These are phyloP conservation scores for Cocos nucifera DNA, from an alignment of 176 grass and related monocot species.

Conservation along the genomic window DNA sequence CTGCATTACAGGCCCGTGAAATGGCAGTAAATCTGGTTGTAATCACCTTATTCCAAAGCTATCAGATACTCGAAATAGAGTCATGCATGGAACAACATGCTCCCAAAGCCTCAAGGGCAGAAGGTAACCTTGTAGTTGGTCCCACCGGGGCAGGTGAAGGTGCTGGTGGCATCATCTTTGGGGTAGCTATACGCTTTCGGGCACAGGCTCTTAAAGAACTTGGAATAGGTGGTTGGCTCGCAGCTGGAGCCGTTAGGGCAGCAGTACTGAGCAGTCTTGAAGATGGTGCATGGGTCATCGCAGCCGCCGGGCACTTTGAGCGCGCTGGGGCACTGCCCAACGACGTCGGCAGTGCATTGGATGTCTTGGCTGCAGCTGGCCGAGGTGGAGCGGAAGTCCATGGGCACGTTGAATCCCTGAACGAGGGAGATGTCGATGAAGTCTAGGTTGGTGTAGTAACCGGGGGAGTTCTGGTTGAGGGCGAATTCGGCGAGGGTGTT, in stretches of 20 bases:
- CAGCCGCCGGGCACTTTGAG: constrained; percentile 26
- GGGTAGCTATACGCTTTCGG: constrained; percentile 43
- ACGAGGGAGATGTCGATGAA: too few relatives aligned
- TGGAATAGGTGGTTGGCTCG: constrained; percentile 26
- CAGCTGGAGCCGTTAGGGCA: constrained; percentile 2
- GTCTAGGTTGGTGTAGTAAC: too few relatives aligned
- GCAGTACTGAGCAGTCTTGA: constrained; percentile 27
- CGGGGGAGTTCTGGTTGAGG: too few relatives aligned
- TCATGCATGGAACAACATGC: too few relatives aligned
- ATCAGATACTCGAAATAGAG: too few relatives aligned
- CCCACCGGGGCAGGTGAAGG: constrained; percentile 29
- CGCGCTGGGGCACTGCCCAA: constrained; percentile 23
- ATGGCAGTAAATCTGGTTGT: too few relatives aligned
- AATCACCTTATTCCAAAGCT: too few relatives aligned
- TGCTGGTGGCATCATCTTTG: constrained; percentile 20
- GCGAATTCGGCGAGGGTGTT: too few relatives aligned
- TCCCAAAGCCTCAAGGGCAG: constrained; percentile 16
- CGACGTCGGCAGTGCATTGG: constrained; percentile 14
- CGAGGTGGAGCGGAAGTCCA: too few relatives aligned
- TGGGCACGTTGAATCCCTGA: too few relatives aligned
- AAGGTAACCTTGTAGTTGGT: constrained; percentile 43
- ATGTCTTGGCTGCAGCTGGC: constrained; percentile 8
- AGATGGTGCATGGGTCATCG: constrained; percentile 35
- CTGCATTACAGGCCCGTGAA: too few relatives aligned
- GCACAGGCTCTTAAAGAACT: constrained; percentile 40